Base-by-base conservation (phyloP, 345 rosid genomes). In the Hibiscus trionum region DNA sequence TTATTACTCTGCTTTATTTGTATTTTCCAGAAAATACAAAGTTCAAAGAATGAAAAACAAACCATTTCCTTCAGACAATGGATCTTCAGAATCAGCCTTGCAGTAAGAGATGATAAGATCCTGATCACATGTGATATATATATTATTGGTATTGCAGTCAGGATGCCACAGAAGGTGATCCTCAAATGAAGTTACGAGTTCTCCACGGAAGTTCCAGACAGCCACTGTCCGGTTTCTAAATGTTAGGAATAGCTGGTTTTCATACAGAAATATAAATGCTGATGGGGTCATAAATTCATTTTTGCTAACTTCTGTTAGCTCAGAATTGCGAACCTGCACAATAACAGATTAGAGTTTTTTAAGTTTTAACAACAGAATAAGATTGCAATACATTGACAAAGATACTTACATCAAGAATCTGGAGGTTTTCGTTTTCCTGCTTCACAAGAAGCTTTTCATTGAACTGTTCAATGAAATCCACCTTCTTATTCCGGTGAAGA, bases 381-480 rank as follows among this genome's bases (percentile, higher is more conserved):
- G 31, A 58, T 26, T 58, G 31, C 33, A 58, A 11, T 11, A 27
- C 4, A 24, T 24, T 46, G 37, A 46, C 7, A 27, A 26, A 46
- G 44, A 42, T 57, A 78, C 98, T 79, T 76, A 92, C 99, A 73
- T 95, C 99, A 71, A 90, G 97, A 77, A 95, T 95, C 81, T 95
- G 99, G 69, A 95, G 99, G 78, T 95, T 89, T 84, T 95, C 99
- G 66, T 90, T 88, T 79, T 92, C 97, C 81, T 95, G 98, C 85
- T 94, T 94, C 72, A 94, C 97, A 83, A 94, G 98, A 80, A 94
- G 98, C 81, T 94, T 94, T 75, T 94, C 98, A 77, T 94, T 94
- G 79, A 94, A 94, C 59, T 94, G 98, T 80, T 94, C 98, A 10
- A 94, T 94, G 80, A 95, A 95, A 74, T 95, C 99, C 77, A 95